Conservation (phyloP, 345 rosid genomes). For the Abelmoschus esculentus region DNA sequence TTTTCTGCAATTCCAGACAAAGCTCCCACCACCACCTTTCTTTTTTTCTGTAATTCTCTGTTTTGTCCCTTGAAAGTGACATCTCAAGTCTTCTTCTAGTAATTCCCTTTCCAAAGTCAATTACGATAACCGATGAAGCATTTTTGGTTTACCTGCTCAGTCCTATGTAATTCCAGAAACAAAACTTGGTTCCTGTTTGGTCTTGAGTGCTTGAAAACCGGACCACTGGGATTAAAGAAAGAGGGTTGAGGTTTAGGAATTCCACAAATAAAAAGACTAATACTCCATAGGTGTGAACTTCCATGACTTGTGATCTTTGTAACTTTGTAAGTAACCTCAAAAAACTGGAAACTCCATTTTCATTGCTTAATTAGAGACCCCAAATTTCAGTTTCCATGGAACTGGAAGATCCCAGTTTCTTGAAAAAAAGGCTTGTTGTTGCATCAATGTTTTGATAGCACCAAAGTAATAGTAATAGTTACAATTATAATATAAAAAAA, state of each 20-base stretch:
- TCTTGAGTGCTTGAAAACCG: no score
- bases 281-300: no score
- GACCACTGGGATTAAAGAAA: no score
- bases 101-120: not conserved
- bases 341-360: not conserved
- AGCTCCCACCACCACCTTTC: not conserved
- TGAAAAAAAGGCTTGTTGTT: not conserved
- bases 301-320: not conserved
- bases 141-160: not conserved
- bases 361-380: not conserved
- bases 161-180: no score
- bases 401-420: not conserved
- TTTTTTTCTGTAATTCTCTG: not conserved
- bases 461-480: not conserved
- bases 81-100: not conserved
- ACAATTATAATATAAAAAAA: not conserved
- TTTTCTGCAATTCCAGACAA: not conserved
- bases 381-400: not conserved
- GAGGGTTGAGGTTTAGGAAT: no score
- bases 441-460: not conserved
- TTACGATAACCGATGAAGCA: not conserved
- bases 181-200: no score
- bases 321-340: not conserved
- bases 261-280: no score
- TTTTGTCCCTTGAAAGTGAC: conserved; percentile 3